Percentiles rank a stretch among this genome's conserved stretches.
Conservation (phyloP, 1,284 basidiomycete species). For the Ganoderma leucocontextum region DNA sequence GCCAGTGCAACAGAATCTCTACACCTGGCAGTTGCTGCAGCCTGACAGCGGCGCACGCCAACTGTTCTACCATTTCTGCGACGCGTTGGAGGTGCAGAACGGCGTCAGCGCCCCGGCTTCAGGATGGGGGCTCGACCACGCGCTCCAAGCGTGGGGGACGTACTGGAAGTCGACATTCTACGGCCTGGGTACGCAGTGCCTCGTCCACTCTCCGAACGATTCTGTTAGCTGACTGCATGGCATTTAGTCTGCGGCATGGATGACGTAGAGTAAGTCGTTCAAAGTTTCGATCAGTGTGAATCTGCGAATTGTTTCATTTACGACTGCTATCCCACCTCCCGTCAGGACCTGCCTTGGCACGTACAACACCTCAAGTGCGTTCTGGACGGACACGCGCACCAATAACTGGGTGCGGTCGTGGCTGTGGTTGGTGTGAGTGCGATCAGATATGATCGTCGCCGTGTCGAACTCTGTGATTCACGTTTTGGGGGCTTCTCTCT, state of each 20-base stretch:
- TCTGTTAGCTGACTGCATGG: constrained; percentile 2
- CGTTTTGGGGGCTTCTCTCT: neutral
- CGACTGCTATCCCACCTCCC: neutral
- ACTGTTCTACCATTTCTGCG: constrained; percentile 71
- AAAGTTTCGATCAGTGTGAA: no score
- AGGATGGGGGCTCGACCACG: constrained; percentile 72
- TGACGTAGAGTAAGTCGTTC: constrained; percentile 49
- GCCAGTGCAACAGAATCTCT: constrained; percentile 58
- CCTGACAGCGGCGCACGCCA: constrained; percentile 48
- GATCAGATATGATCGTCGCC: no score
- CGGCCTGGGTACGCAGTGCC: constrained; percentile 45
- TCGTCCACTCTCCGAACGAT: neutral
- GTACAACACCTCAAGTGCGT: constrained; percentile 54
- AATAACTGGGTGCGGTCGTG: constrained; percentile 60
- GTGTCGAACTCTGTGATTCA: neutral
- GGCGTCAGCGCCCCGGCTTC: constrained; percentile 57
- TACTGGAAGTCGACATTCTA: constrained; percentile 59
- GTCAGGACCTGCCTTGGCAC: constrained; percentile 64
- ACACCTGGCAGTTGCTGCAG: constrained; percentile 64
- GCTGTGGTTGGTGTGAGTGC: constrained; percentile 61
- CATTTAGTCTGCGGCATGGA: constrained; percentile 49
- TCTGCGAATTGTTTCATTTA: neutral
- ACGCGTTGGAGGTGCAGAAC: constrained; percentile 74
- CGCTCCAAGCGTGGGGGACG: constrained; percentile 65
- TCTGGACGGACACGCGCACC: constrained; percentile 57